Evolutionary conservation across 768 basidiomycete genomes (phyloP).

Genomic region (Dentipellis sp.): DNA sequence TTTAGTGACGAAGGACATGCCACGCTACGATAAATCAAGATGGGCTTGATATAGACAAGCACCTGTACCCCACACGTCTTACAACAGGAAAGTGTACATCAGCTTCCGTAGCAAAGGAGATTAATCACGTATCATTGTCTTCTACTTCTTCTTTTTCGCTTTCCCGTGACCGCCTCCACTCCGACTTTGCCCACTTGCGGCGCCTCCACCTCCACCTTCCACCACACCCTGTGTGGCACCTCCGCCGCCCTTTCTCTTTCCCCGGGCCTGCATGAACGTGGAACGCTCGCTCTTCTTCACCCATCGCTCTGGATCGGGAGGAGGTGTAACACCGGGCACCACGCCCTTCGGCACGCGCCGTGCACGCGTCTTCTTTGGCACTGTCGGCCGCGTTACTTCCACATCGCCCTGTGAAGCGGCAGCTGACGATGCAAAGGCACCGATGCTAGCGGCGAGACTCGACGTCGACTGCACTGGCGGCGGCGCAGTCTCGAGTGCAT

Average conservation of each 20-base stretch:
- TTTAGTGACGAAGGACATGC: too few relatives aligned
- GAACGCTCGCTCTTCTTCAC: constrained; percentile 79
- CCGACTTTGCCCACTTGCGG: constrained; percentile 23
- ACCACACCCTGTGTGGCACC: constrained; percentile 66
- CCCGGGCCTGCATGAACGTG: constrained; percentile 39
- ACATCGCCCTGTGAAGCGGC: constrained; percentile 19
- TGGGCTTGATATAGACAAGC: background rate
- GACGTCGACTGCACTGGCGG: constrained; percentile 40
- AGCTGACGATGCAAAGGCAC: constrained; percentile 19
- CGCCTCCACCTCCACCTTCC: constrained; percentile 19
- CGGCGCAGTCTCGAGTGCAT: constrained; percentile 49
- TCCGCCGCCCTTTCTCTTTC: constrained; percentile 46
- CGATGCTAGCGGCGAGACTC: constrained; percentile 18
- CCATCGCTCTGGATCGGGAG: constrained; percentile 84
- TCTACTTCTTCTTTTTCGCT: constrained; percentile 62
- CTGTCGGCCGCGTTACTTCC: constrained; percentile 22
- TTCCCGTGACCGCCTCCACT: constrained; percentile 35
- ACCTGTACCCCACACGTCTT: background rate
- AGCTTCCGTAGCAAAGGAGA: too few relatives aligned
- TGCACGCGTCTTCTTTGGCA: constrained; percentile 41
- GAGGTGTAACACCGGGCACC: constrained; percentile 67
- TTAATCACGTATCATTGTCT: background rate
- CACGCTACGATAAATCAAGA: too few relatives aligned
- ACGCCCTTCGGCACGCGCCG: constrained; percentile 72
- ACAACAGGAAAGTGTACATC: background rate